Conservation (phyloP, 2,329 filamentous ascomycete genomes). For the Gnomoniopsis sp. region DNA sequence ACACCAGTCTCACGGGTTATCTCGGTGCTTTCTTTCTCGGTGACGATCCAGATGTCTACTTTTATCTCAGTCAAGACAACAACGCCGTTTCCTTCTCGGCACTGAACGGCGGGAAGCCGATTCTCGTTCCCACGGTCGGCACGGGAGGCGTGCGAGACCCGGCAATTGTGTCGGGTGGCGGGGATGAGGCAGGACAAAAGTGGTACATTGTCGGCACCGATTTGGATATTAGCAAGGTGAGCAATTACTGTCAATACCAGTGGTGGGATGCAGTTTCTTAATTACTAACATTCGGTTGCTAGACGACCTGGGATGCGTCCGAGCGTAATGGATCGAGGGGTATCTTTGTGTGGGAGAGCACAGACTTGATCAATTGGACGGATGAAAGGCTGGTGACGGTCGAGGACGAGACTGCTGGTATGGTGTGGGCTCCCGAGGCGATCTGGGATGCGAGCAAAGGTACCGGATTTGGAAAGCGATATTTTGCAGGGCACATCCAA, state of each 20-base stretch:
- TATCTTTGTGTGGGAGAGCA: constrained; percentile 55
- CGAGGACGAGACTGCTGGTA: constrained; percentile 50
- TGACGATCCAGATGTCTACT: constrained; percentile 49
- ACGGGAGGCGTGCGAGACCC: constrained; percentile 52
- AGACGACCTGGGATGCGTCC: constrained; percentile 51
- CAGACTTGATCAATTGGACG: constrained; percentile 47
- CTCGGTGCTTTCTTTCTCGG: constrained; percentile 54
- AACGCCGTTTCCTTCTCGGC: constrained; percentile 44
- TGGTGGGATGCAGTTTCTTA: background rate
- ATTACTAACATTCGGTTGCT: constrained; percentile 16
- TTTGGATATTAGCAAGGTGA: constrained; percentile 46
- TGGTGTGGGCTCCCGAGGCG: constrained; percentile 57
- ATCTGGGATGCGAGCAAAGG: constrained; percentile 47
- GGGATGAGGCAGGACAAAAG: constrained; percentile 43
- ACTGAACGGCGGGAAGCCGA: constrained; percentile 44
- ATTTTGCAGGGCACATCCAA: constrained; percentile 9
- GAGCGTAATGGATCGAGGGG: constrained; percentile 48
- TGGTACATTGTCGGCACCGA: constrained; percentile 56
- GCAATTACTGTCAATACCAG: background rate
- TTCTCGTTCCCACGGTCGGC: constrained; percentile 47
- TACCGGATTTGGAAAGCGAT: constrained; percentile 15
- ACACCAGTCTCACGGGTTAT: constrained; percentile 44
- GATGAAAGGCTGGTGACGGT: constrained; percentile 46
- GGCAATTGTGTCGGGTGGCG: constrained; percentile 44
- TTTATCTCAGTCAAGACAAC: constrained; percentile 52